Evolutionary conservation across 371 early-diverging fungal species (phyloP).

Genomic region (Rhizopus delemar): DNA sequence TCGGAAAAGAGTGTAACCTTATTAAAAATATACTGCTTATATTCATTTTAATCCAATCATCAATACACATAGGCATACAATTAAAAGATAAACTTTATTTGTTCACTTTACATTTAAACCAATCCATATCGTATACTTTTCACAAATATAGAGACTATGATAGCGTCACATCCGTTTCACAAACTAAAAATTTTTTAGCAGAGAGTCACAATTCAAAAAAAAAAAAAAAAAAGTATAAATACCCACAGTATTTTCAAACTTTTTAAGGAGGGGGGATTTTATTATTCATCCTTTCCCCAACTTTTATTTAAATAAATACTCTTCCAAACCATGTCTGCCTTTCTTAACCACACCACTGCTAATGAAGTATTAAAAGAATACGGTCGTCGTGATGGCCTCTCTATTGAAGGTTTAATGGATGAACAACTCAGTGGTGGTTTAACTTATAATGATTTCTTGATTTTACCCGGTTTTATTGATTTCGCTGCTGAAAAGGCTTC

Average conservation of each 20-base stretch:
- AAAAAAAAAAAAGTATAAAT: constrained; percentile 21
- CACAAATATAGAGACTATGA: too few species aligned
- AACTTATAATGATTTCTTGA: constrained; percentile 96
- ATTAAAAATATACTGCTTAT: too few species aligned
- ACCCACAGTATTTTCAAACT: background rate
- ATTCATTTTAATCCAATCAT: too few species aligned
- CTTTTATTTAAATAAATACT: constrained; percentile 22
- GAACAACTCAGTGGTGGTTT: constrained; percentile 77
- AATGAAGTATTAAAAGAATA: constrained; percentile 29
- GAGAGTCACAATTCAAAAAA: constrained; percentile 7
- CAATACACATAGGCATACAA: too few species aligned
- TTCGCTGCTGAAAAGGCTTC: constrained; percentile 80
- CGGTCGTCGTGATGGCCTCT: constrained; percentile 71
- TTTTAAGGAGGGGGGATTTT: constrained; percentile 29
- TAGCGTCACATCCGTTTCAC: background rate
- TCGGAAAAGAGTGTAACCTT: too few species aligned
- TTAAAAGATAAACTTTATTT: too few species aligned
- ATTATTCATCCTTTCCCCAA: constrained; percentile 9
- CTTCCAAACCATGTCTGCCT: constrained; percentile 20
- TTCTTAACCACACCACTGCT: constrained; percentile 25
- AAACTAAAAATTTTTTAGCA: constrained; percentile 3
- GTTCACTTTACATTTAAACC: background rate
- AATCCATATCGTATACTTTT: too few species aligned
- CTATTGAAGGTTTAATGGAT: constrained; percentile 76
- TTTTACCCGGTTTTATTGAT: constrained; percentile 93